Conservation (phyloP, 306 rosid species). For the cucumber (Cucumis sativus) region DNA sequence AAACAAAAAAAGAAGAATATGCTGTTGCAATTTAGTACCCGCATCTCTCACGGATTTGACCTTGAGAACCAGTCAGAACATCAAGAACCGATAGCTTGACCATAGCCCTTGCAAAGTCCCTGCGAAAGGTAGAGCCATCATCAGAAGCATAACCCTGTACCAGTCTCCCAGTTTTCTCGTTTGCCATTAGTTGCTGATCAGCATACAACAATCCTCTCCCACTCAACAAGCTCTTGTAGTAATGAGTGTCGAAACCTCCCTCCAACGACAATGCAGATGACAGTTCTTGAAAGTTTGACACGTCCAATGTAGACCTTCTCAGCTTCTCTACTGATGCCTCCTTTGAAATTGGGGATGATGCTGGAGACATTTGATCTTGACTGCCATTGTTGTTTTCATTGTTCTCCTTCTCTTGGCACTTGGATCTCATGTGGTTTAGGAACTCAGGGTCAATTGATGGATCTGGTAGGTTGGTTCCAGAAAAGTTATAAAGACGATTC, state of each 20-base stretch:
- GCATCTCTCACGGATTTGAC: slow-evolving; percentile 20
- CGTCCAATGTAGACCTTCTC: slow-evolving; percentile 20
- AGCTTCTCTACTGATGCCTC: slow-evolving; percentile 7
- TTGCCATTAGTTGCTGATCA: slow-evolving; percentile 76
- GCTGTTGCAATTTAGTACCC: background rate
- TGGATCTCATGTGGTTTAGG: slow-evolving; percentile 37
- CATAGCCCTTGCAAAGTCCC: slow-evolving; percentile 63
- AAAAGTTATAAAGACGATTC: slow-evolving; percentile 50
- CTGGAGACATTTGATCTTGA: background rate
- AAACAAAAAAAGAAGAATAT: background rate
- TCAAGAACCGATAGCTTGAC: slow-evolving; percentile 53
- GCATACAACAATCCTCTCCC: slow-evolving; percentile 76
- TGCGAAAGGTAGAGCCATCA: slow-evolving; percentile 59
- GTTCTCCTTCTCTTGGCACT: slow-evolving; percentile 21
- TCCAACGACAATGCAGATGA: slow-evolving; percentile 42
- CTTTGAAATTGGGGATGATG: slow-evolving; percentile 2
- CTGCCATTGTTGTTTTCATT: background rate
- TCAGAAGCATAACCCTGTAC: slow-evolving; percentile 69
- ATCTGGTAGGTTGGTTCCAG: slow-evolving; percentile 57
- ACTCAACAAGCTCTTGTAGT: slow-evolving; percentile 40
- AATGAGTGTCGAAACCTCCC: slow-evolving; percentile 51
- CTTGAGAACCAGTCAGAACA: slow-evolving; percentile 23
- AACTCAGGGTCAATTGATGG: slow-evolving; percentile 46
- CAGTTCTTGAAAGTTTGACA: slow-evolving; percentile 31
- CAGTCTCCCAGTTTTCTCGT: slow-evolving; percentile 41